phyloP scores from a whole-genome alignment of 2,329 filamentous ascomycete genomes.

The Lasiodiplodia hormozganensis region DNA sequence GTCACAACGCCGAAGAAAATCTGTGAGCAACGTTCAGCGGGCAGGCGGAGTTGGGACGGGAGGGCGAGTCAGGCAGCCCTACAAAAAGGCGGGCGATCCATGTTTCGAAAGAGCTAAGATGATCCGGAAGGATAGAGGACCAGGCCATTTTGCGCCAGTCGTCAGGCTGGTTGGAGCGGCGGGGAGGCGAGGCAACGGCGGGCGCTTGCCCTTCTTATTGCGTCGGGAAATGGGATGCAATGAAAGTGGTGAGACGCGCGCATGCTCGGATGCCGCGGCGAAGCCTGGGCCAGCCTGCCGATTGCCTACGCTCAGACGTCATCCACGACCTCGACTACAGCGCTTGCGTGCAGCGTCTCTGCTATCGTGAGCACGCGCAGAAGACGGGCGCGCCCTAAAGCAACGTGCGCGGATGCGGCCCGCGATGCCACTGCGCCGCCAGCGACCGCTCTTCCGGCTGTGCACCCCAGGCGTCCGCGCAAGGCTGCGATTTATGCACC shows the following conservation, averaged over 20 bases:
- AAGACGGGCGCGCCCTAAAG: neutral
- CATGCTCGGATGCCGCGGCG: conserved; percentile 14
- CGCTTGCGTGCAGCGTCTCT: neutral
- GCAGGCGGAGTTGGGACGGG: conserved; percentile 17
- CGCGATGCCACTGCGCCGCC: neutral
- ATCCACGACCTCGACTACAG: neutral
- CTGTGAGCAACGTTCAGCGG: conserved; percentile 47
- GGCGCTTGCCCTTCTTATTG: conserved; percentile 23
- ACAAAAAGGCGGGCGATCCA: conserved; percentile 70
- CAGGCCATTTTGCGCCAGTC: conserved; percentile 59
- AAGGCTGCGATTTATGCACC: neutral
- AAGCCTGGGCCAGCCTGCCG: conserved; percentile 17
- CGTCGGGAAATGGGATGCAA: conserved; percentile 20
- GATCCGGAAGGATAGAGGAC: conserved; percentile 69
- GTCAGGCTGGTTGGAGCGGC: neutral
- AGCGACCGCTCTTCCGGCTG: conserved; percentile 1
- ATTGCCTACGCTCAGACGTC: neutral
- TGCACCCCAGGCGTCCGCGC: conserved; percentile 1
- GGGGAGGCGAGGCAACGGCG: conserved; percentile 14
- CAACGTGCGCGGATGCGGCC: neutral
- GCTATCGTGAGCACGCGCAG: neutral
- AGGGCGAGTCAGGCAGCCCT: conserved; percentile 40
- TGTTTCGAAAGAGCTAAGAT: conserved; percentile 64
- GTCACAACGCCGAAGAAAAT: conserved; percentile 65
- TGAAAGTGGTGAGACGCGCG: conserved; percentile 25